Conservation (phyloP, 2,329 filamentous ascomycete genomes). For the Pleurostoma richardsiae region DNA sequence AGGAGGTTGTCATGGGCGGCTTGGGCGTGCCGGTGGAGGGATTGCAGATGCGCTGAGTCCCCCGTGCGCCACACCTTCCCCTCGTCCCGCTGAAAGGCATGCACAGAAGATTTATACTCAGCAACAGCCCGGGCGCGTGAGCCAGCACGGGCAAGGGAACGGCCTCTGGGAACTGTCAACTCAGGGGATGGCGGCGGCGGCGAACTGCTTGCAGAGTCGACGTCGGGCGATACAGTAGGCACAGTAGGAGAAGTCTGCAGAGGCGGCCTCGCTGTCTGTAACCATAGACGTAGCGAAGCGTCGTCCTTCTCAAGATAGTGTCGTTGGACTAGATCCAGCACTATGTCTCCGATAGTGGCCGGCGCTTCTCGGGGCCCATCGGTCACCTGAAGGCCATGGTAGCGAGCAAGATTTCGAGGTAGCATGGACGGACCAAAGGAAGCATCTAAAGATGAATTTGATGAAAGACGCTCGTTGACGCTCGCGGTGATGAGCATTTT, state of each 20-base stretch:
- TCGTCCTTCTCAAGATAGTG: constrained; percentile 17
- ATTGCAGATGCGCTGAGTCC: constrained; percentile 1
- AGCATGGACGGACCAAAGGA: too few relatives aligned
- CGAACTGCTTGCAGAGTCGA: not conserved
- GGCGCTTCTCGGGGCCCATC: not conserved
- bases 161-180: too few relatives aligned
- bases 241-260: not conserved
- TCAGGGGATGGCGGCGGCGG: not conserved
- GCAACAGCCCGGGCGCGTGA: too few relatives aligned
- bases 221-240: not conserved
- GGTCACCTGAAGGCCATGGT: too few relatives aligned
- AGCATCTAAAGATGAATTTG: too few relatives aligned
- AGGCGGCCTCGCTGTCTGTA: constrained; percentile 5
- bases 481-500: constrained; percentile 17
- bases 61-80: constrained; percentile 4
- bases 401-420: too few relatives aligned
- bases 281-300: constrained; percentile 10
- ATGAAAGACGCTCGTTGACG: not conserved
- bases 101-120: too few relatives aligned
- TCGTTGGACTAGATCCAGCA: constrained; percentile 14
- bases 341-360: constrained; percentile 6
- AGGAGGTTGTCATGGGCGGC: not conserved
- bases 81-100: not conserved
- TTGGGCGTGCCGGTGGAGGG: not conserved
- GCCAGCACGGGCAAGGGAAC: too few relatives aligned